Evolutionary conservation across 2,329 filamentous ascomycete species (phyloP).

Genomic region (Venturia carpophila): DNA sequence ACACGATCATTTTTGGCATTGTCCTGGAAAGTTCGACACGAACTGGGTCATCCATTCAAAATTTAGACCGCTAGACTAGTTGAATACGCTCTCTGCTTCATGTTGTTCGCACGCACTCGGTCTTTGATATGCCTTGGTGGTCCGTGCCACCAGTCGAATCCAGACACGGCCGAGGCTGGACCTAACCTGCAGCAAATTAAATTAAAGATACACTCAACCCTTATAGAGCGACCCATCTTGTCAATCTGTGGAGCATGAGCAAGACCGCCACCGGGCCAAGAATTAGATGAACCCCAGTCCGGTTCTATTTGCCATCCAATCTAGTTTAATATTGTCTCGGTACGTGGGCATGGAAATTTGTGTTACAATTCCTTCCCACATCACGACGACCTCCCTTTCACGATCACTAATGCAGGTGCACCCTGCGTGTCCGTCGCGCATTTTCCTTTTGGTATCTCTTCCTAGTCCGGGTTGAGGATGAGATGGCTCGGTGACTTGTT

Average conservation of each 20-base stretch:
- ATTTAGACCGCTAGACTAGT: background rate
- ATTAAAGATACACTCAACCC: background rate
- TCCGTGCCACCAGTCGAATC: background rate
- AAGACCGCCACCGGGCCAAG: background rate
- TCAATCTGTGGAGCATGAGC: background rate
- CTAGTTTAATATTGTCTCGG: background rate
- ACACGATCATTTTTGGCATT: background rate
- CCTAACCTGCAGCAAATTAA: constrained; percentile 1
- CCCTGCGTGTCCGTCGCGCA: background rate
- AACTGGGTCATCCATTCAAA: background rate
- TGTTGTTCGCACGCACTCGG: too few relatives aligned
- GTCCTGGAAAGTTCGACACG: background rate
- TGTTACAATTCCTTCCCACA: background rate
- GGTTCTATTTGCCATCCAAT: constrained; percentile 4
- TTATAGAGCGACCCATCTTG: background rate
- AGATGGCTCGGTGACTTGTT: background rate
- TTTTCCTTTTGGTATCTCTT: background rate
- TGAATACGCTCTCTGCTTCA: too few relatives aligned
- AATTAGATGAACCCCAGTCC: constrained; percentile 6
- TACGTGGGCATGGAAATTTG: constrained; percentile 3
- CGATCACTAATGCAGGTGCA: constrained; percentile 13
- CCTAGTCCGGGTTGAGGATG: constrained; percentile 7
- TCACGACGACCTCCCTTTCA: background rate
- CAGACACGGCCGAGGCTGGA: constrained; percentile 4
- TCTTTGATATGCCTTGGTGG: background rate